These are phyloP conservation scores for Sphaerosporella brunnea DNA, from an alignment of 495 filamentous ascomycete species.

Conservation along the genomic window DNA sequence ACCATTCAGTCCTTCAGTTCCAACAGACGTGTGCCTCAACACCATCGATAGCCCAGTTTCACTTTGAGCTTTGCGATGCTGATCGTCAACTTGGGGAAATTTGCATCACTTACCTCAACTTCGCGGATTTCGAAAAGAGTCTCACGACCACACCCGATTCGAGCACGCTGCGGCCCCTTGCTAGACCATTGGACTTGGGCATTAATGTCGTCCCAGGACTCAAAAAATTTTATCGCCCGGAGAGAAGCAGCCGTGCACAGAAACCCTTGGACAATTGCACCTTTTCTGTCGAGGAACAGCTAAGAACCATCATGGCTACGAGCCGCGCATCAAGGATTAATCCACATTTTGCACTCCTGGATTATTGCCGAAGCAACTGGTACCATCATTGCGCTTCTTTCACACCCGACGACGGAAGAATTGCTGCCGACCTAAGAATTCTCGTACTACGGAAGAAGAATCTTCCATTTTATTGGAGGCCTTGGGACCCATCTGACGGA, in stretches of 20 bases:
- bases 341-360: too few species aligned
- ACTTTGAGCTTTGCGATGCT: conserved; percentile 6
- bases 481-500: too few species aligned
- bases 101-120: conserved; percentile 16
- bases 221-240: neutral
- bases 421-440: too few species aligned
- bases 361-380: too few species aligned
- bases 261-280: too few species aligned
- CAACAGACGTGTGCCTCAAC: neutral
- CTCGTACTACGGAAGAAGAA: too few species aligned
- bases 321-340: too few species aligned
- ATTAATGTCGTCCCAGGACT: neutral
- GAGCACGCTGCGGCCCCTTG: neutral
- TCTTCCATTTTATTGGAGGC: too few species aligned
- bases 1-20: conserved; percentile 17
- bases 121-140: conserved; percentile 7
- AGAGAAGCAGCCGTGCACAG: neutral
- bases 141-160: neutral
- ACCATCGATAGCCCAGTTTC: neutral
- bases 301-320: too few species aligned
- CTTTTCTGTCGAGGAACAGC: too few species aligned
- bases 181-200: neutral
- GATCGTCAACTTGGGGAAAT: conserved; percentile 9
- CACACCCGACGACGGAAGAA: too few species aligned
- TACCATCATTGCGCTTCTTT: too few species aligned